Conservation (phyloP, 768 basidiomycete genomes). For the Gelatoporia subvermispora region DNA sequence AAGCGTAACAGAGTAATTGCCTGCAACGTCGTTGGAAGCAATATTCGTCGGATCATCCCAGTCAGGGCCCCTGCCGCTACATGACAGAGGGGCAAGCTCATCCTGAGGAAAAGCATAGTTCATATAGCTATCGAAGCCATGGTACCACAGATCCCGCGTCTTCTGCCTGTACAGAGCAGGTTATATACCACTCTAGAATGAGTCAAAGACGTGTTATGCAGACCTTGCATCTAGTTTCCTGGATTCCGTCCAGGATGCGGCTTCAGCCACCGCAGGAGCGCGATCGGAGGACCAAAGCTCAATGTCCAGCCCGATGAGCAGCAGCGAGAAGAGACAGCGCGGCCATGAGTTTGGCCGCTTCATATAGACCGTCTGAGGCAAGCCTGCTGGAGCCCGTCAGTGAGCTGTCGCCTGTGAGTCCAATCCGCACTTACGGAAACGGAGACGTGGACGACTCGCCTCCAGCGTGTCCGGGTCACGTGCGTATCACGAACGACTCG, state of each 20-base stretch:
- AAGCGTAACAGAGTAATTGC: constrained; percentile 85
- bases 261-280: constrained; percentile 8
- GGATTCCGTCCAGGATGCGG: constrained; percentile 18
- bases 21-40: constrained; percentile 87
- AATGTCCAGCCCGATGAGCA: constrained; percentile 21
- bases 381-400: too few relatives aligned
- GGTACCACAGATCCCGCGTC: constrained; percentile 80
- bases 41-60: constrained; percentile 82
- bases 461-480: too few relatives aligned
- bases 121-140: constrained; percentile 91
- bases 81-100: constrained; percentile 88
- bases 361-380: constrained; percentile 10
- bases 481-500: too few relatives aligned
- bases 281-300: constrained; percentile 13
- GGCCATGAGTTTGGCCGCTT: constrained; percentile 24
- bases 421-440: too few relatives aligned
- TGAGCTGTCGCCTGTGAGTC: too few relatives aligned
- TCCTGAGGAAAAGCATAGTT: constrained; percentile 80
- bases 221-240: constrained; percentile 24
- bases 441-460: too few relatives aligned
- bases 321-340: constrained; percentile 21
- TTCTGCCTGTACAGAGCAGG: constrained; percentile 44
- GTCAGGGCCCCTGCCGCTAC: constrained; percentile 82
- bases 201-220: not conserved
- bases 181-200: not conserved